phyloP scores from a whole-genome alignment of 495 filamentous ascomycete species.

The Neurospora africana region DNA sequence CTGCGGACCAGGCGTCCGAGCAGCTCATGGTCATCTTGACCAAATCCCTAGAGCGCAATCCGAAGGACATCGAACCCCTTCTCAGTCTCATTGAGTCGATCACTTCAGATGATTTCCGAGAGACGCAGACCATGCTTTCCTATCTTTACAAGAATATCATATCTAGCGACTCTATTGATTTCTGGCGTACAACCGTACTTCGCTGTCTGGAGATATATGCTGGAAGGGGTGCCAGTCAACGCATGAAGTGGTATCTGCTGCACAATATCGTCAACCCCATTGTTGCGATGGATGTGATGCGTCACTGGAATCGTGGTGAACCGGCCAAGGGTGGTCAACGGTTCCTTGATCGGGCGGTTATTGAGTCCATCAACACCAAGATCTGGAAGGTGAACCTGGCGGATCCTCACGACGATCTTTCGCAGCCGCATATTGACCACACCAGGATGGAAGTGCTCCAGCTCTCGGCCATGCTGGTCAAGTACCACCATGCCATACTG shows the following conservation, averaged over 20 bases:
- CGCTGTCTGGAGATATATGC: conserved; percentile 84
- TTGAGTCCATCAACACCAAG: conserved; percentile 83
- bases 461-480: conserved; percentile 85
- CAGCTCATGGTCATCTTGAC: conserved; percentile 81
- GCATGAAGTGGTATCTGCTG: conserved; percentile 86
- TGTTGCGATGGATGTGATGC: conserved; percentile 90
- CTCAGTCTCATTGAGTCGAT: conserved; percentile 75
- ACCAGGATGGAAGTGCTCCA: conserved; percentile 93
- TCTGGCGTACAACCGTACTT: conserved; percentile 73
- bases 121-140: conserved; percentile 59
- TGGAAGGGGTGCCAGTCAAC: conserved; percentile 63
- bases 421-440: conserved; percentile 83
- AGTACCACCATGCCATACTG: conserved; percentile 76
- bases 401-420: conserved; percentile 75
- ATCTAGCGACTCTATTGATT: conserved; percentile 74
- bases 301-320: conserved; percentile 42
- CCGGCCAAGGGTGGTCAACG: conserved; percentile 48
- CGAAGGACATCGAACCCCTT: conserved; percentile 77
- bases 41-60: conserved; percentile 60
- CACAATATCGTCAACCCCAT: conserved; percentile 92
- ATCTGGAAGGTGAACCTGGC: conserved; percentile 85
- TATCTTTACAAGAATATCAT: conserved; percentile 85
- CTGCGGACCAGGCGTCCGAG: conserved; percentile 78
- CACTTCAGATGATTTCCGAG: conserved; percentile 71
- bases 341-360: conserved; percentile 78